Percentiles rank a stretch among this genome's conserved stretches.
These are phyloP conservation scores for Cicer cuneatum DNA, from an alignment of 306 rosid genomes.

Conservation along the genomic window DNA sequence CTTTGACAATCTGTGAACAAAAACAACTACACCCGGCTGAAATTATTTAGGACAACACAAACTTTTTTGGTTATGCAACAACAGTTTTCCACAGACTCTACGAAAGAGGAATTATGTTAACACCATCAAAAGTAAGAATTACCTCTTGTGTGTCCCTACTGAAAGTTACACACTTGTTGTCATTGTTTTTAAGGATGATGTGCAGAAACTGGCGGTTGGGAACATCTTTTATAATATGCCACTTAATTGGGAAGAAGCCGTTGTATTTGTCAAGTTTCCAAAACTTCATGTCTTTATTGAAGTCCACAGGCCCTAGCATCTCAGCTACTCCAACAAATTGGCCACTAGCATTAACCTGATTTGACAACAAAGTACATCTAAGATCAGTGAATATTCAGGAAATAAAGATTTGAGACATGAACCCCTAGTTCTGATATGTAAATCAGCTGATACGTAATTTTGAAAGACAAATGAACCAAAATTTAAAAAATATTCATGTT, in stretches of 20 bases:
- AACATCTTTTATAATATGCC: conserved; percentile 84
- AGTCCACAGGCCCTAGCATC: conserved; percentile 83
- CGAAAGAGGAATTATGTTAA: conserved; percentile 1
- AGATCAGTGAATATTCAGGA: conserved; percentile 5
- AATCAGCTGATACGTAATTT: conserved; percentile 1
- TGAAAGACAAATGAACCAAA: conserved; percentile 33
- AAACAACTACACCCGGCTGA: neutral
- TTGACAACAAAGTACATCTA: conserved; percentile 21
- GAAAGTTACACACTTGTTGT: conserved; percentile 71
- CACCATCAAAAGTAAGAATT: conserved; percentile 37
- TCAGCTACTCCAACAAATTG: conserved; percentile 91
- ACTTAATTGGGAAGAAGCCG: conserved; percentile 84
- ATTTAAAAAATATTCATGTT: neutral
- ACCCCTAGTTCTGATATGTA: conserved; percentile 11
- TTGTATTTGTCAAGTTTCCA: conserved; percentile 81
- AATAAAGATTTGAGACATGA: conserved; percentile 9
- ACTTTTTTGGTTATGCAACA: conserved; percentile 19
- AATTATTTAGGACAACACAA: conserved; percentile 11
- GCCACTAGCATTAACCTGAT: conserved; percentile 82
- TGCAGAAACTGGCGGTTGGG: conserved; percentile 69
- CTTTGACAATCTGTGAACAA: conserved; percentile 1
- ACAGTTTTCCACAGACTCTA: neutral
- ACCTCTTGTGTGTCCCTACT: conserved; percentile 96
- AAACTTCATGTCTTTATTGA: conserved; percentile 73
- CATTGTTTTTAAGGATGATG: conserved; percentile 71